These are phyloP conservation scores for Lentinula aciculospora DNA, from an alignment of 768 basidiomycete species.

Conservation along the genomic window DNA sequence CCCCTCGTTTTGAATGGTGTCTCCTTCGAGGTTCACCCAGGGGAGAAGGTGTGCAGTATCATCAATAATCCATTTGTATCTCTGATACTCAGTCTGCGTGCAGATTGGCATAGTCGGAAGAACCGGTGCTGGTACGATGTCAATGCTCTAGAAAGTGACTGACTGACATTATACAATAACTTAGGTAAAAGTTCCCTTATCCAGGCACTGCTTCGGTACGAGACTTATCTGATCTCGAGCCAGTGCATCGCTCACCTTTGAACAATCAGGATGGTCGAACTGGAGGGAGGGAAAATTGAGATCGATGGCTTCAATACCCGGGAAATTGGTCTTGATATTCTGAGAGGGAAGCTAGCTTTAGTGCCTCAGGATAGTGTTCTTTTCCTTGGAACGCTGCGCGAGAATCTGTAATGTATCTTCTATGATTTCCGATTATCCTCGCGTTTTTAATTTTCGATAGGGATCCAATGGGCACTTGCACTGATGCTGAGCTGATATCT, in stretches of 20 bases:
- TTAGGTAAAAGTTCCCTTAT: constrained; percentile 54
- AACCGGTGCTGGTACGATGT: constrained; percentile 37
- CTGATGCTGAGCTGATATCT: constrained; percentile 59
- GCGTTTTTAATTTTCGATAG: constrained; percentile 18
- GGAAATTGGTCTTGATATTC: constrained; percentile 43
- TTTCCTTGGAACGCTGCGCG: constrained; percentile 38
- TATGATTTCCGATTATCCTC: background rate
- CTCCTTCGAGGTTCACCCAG: constrained; percentile 47
- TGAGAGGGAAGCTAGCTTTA: constrained; percentile 53
- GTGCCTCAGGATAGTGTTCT: constrained; percentile 62
- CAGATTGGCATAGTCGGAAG: constrained; percentile 18
- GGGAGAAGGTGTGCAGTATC: constrained; percentile 64
- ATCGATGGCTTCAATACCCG: constrained; percentile 51
- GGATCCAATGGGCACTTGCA: constrained; percentile 46
- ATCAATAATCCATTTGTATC: too few relatives aligned
- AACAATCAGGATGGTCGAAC: constrained; percentile 47
- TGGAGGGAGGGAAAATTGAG: constrained; percentile 44
- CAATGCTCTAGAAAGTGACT: background rate
- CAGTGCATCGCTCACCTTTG: background rate
- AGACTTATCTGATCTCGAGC: constrained; percentile 14
- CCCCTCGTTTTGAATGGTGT: constrained; percentile 62
- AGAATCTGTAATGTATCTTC: constrained; percentile 29
- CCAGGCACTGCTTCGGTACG: constrained; percentile 50
- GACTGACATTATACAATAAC: constrained; percentile 12
- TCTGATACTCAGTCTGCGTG: background rate